Evolutionary conservation across 1,284 basidiomycete genomes (phyloP).

Genomic region (Ganoderma boninense): DNA sequence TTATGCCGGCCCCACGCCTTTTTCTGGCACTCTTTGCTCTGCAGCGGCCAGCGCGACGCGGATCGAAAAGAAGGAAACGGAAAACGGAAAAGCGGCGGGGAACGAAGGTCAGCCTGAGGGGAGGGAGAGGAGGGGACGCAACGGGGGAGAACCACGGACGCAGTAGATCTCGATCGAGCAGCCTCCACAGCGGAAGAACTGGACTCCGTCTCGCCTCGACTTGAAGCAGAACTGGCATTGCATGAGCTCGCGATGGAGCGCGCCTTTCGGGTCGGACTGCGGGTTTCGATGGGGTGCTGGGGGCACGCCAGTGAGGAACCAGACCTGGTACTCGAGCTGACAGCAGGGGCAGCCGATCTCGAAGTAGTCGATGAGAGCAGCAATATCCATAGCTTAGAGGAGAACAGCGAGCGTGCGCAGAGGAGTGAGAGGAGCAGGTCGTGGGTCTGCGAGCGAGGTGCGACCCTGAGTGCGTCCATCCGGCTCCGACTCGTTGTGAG

Average conservation of each 20-base stretch:
- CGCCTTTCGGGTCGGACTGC: slow-evolving; percentile 23
- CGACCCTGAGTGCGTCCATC: neutral
- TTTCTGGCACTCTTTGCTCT: slow-evolving; percentile 39
- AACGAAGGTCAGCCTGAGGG: neutral
- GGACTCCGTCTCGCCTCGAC: slow-evolving; percentile 24
- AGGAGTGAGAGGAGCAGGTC: neutral
- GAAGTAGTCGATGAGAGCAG: slow-evolving; percentile 14
- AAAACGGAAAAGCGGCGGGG: neutral
- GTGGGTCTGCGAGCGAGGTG: neutral
- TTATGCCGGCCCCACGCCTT: slow-evolving; percentile 35
- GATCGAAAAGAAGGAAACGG: neutral
- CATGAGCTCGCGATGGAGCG: slow-evolving; percentile 27
- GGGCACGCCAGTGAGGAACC: slow-evolving; percentile 21
- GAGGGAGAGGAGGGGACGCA: neutral
- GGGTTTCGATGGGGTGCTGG: slow-evolving; percentile 23
- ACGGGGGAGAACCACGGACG: slow-evolving; percentile 22
- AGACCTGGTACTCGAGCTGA: slow-evolving; percentile 23
- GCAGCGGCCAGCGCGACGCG: neutral
- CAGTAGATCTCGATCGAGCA: slow-evolving; percentile 37
- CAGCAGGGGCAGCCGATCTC: slow-evolving; percentile 25
- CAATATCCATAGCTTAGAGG: slow-evolving; percentile 14
- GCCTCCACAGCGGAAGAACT: slow-evolving; percentile 29
- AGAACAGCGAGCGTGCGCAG: neutral
- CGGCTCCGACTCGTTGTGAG: neutral
- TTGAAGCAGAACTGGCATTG: slow-evolving; percentile 35